These are phyloP conservation scores for Penicillium palitans DNA, from an alignment of 2,329 filamentous ascomycete genomes.

Conservation along the genomic window DNA sequence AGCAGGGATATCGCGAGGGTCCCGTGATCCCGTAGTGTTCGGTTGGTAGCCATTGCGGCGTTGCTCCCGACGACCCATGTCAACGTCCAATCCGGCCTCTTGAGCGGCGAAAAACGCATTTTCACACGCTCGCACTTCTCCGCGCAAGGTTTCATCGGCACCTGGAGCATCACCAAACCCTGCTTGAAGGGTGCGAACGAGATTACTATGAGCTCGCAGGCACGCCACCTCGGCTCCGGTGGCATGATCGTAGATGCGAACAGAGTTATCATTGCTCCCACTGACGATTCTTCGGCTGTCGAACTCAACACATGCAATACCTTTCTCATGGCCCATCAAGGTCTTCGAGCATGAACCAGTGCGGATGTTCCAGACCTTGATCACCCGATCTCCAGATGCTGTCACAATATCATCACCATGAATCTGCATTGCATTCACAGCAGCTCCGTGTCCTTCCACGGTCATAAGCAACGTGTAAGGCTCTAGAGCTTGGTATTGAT, in stretches of 20 bases:
- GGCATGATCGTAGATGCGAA: slow-evolving; percentile 88
- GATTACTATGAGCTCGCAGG: slow-evolving; percentile 74
- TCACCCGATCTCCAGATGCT: slow-evolving; percentile 86
- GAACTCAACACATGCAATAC: slow-evolving; percentile 96
- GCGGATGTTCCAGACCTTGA: slow-evolving; percentile 93
- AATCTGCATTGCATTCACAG: slow-evolving; percentile 95
- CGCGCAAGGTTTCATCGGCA: slow-evolving; percentile 70
- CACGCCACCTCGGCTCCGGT: slow-evolving; percentile 88
- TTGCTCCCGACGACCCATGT: slow-evolving; percentile 46
- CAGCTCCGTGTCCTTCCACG: slow-evolving; percentile 81
- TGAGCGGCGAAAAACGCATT: slow-evolving; percentile 66
- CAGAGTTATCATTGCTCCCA: slow-evolving; percentile 92
- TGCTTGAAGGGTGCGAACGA: slow-evolving; percentile 93
- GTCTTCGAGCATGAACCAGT: slow-evolving; percentile 74
- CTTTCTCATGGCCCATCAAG: slow-evolving; percentile 84
- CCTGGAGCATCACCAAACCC: slow-evolving; percentile 88
- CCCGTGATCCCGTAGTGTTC: slow-evolving; percentile 69
- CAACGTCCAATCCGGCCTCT: slow-evolving; percentile 46
- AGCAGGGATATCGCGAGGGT: slow-evolving; percentile 70
- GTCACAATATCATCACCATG: slow-evolving; percentile 84
- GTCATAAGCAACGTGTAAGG: slow-evolving; percentile 76
- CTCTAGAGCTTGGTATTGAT: slow-evolving; percentile 49
- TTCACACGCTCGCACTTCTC: slow-evolving; percentile 72
- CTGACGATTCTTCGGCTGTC: slow-evolving; percentile 92
- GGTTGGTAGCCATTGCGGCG: slow-evolving; percentile 52